Evolutionary conservation across 2,329 filamentous ascomycete genomes (phyloP).

Genomic region (Diaporthe sp.): DNA sequence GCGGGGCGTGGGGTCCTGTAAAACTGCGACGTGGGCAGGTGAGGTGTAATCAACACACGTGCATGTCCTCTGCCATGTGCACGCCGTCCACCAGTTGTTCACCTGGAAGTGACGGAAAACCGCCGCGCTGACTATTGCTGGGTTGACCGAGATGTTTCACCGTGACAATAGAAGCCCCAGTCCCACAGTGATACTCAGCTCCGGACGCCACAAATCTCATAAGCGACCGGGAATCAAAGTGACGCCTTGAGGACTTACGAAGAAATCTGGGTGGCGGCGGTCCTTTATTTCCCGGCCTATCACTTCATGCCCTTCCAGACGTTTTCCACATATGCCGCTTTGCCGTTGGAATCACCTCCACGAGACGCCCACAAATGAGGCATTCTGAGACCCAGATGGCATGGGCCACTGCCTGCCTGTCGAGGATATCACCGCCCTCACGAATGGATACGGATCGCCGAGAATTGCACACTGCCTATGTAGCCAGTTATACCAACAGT

Average conservation of each 20-base stretch:
- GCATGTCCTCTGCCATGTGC: neutral
- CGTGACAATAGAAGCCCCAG: neutral
- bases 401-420: neutral
- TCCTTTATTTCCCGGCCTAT: neutral
- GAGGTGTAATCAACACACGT: neutral
- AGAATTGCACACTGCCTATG: neutral
- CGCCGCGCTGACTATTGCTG: neutral
- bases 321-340: constrained; percentile 7
- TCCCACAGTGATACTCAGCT: constrained; percentile 11
- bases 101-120: neutral
- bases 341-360: neutral
- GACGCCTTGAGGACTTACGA: neutral
- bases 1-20: neutral
- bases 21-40: neutral
- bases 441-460: too few relatives aligned
- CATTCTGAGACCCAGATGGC: neutral
- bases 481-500: neutral
- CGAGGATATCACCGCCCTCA: neutral
- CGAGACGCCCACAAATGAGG: neutral
- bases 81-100: neutral
- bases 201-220: constrained; percentile 7
- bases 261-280: neutral
- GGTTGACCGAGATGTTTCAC: neutral
- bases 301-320: neutral
- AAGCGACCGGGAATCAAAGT: neutral